phyloP scores from a whole-genome alignment of 2,329 filamentous ascomycete genomes.

The Curvularia spicifera region DNA sequence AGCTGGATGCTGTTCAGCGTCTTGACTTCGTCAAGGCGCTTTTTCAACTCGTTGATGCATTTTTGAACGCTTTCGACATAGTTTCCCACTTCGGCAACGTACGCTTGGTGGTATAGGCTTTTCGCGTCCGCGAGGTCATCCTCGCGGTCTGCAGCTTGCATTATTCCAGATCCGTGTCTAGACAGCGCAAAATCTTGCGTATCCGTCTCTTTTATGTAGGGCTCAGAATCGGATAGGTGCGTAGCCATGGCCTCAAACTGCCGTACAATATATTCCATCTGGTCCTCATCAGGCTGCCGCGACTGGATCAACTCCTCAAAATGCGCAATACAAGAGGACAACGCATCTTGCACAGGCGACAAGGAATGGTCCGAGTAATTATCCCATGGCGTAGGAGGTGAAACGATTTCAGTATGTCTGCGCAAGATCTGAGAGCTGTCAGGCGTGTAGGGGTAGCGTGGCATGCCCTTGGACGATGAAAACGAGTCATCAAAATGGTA shows the following conservation, averaged over 20 bases:
- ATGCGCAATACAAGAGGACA: slow-evolving; percentile 42
- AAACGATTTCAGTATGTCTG: slow-evolving; percentile 20
- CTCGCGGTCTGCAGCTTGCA: slow-evolving; percentile 7
- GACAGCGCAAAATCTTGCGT: slow-evolving; percentile 30
- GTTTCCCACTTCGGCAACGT: slow-evolving; percentile 34
- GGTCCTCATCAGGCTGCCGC: slow-evolving; percentile 40
- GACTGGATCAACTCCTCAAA: slow-evolving; percentile 42
- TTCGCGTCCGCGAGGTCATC: slow-evolving; percentile 6
- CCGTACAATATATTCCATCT: slow-evolving; percentile 45
- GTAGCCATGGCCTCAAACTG: slow-evolving; percentile 44
- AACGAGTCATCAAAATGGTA: slow-evolving; percentile 20
- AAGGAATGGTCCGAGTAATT: slow-evolving; percentile 23
- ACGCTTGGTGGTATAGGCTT: slow-evolving; percentile 22
- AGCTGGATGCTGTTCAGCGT: slow-evolving; percentile 42
- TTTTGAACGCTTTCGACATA: slow-evolving; percentile 40
- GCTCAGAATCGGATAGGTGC: slow-evolving; percentile 37
- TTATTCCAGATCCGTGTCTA: slow-evolving; percentile 12
- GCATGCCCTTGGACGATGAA: slow-evolving; percentile 13
- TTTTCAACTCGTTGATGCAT: slow-evolving; percentile 35
- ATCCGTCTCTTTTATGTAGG: slow-evolving; percentile 29
- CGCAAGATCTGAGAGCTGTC: slow-evolving; percentile 37
- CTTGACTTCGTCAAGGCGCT: slow-evolving; percentile 44
- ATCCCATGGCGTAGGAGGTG: slow-evolving; percentile 39
- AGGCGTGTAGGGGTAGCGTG: slow-evolving; percentile 44
- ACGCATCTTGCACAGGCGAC: slow-evolving; percentile 40